Evolutionary conservation across 2,329 filamentous ascomycete genomes (phyloP).

Genomic region (Cladosporium sphaerospermum): DNA sequence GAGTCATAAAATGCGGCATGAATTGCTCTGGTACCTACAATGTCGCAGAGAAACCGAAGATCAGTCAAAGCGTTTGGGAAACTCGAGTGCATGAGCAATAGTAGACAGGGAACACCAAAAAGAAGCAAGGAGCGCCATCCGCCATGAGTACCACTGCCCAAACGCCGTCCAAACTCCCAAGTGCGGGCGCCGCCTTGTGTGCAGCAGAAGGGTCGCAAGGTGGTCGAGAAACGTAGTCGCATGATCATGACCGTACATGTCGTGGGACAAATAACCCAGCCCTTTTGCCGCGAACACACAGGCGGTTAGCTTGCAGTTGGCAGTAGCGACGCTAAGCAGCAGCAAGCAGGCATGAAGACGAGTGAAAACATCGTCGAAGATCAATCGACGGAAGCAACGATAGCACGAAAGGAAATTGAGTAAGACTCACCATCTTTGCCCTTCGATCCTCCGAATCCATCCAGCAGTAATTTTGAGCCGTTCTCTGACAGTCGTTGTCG

Average conservation of each 20-base stretch:
- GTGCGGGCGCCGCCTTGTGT: no score
- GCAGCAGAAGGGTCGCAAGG: no score
- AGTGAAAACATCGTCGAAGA: background rate
- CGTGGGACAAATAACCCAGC: background rate
- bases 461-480: slow-evolving; percentile 73
- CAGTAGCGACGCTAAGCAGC: background rate
- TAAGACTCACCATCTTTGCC: slow-evolving; percentile 60
- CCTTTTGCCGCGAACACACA: slow-evolving; percentile 7
- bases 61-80: background rate
- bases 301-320: slow-evolving; percentile 3
- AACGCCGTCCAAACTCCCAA: no score
- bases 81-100: no score
- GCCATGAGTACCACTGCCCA: no score
- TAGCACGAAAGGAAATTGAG: background rate
- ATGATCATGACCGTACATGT: background rate
- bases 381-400: background rate
- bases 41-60: slow-evolving; percentile 1
- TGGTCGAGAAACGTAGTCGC: no score
- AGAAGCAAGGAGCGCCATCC: no score
- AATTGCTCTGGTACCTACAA: slow-evolving; percentile 34
- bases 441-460: slow-evolving; percentile 71
- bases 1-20: slow-evolving; percentile 38
- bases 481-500: slow-evolving; percentile 68
- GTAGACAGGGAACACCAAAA: no score
- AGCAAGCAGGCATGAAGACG: background rate